These are phyloP conservation scores for Sporothrix brasiliensis DNA, from an alignment of 2,329 filamentous ascomycete genomes.

Conservation along the genomic window DNA sequence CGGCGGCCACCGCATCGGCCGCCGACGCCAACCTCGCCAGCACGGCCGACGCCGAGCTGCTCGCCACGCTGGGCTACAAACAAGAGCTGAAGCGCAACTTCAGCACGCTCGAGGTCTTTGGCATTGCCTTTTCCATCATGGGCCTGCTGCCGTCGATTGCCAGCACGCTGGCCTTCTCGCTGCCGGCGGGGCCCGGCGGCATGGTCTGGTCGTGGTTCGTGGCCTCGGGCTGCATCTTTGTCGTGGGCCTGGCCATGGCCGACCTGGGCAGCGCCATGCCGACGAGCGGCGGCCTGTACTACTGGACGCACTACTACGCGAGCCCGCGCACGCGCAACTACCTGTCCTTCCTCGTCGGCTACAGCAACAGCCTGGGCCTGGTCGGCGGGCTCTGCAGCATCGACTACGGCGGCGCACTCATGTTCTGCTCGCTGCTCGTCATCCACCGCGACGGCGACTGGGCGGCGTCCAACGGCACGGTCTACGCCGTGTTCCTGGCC, in stretches of 20 bases:
- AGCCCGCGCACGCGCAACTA: constrained; percentile 58
- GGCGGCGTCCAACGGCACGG: constrained; percentile 56
- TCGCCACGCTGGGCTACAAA: constrained; percentile 47
- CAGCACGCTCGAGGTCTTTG: constrained; percentile 64
- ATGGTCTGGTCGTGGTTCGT: constrained; percentile 66
- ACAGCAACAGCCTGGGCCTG: constrained; percentile 63
- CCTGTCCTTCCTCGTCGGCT: constrained; percentile 62
- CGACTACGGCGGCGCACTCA: constrained; percentile 59
- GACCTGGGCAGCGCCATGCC: constrained; percentile 60
- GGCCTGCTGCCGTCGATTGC: constrained; percentile 63
- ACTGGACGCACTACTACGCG: constrained; percentile 62
- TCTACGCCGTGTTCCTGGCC: constrained; percentile 61
- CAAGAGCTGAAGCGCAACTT: constrained; percentile 65
- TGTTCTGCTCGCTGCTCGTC: constrained; percentile 62
- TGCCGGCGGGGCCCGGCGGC: constrained; percentile 62
- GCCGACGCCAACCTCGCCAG: constrained; percentile 38
- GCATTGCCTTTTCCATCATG: constrained; percentile 63
- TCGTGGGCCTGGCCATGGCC: constrained; percentile 62
- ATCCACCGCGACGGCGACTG: constrained; percentile 60
- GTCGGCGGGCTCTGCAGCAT: constrained; percentile 65
- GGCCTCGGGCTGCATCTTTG: constrained; percentile 60
- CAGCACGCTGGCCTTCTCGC: constrained; percentile 60
- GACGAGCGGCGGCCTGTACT: constrained; percentile 62
- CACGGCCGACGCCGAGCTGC: constrained; percentile 42
- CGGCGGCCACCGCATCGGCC: constrained; percentile 28